Percentiles rank a stretch among this genome's conserved stretches.
Evolutionary conservation across 202 grass and related monocot species (phyloP).

Genomic region (Saccharum hybrid): DNA sequence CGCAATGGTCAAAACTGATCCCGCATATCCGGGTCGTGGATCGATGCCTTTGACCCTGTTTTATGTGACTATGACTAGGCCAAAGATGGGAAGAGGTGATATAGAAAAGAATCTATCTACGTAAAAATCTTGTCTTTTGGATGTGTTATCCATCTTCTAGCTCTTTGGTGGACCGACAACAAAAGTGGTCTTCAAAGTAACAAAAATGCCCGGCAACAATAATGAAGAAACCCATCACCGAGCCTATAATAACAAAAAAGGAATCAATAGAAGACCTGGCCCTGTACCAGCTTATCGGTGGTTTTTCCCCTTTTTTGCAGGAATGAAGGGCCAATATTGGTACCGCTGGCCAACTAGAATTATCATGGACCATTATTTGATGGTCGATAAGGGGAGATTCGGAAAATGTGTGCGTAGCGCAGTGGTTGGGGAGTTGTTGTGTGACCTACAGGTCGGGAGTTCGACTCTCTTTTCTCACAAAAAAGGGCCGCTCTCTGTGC

Average conservation of each 20-base stretch:
- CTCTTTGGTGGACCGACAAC: background rate
- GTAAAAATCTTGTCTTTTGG: background rate
- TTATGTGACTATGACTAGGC: background rate
- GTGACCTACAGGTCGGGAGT: background rate
- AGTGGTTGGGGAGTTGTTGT: background rate
- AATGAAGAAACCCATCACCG: background rate
- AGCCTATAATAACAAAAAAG: background rate
- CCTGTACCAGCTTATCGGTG: background rate
- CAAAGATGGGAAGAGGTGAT: background rate
- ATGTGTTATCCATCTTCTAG: background rate
- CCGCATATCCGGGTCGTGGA: background rate
- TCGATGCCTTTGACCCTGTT: background rate
- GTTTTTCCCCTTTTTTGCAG: background rate
- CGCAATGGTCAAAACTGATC: background rate
- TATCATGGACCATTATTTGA: background rate
- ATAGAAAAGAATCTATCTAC: background rate
- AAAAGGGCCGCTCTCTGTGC: background rate
- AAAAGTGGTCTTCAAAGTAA: background rate
- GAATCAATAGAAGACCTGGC: background rate
- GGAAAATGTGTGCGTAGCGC: background rate
- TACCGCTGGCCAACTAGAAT: background rate
- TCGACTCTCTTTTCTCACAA: background rate
- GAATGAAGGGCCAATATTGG: background rate
- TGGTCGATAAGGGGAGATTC: slow-evolving; percentile 10
- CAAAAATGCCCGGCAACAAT: background rate